phyloP scores from a whole-genome alignment of 495 filamentous ascomycete species.

The Podospora didyma region DNA sequence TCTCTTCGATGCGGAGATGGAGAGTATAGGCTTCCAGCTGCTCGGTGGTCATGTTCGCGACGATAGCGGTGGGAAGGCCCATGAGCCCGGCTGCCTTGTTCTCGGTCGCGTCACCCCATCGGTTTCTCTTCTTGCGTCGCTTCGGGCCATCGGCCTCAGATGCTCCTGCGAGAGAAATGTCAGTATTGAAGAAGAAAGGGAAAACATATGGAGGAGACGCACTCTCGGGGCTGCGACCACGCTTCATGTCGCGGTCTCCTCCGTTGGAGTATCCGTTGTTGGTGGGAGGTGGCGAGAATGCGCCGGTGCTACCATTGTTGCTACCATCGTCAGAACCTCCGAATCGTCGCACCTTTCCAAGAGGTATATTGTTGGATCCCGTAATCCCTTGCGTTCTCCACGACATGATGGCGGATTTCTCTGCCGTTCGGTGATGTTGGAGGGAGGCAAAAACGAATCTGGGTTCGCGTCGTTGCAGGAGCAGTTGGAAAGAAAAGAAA shows the following conservation, averaged over 20 bases:
- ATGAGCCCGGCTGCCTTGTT: slow-evolving; percentile 98
- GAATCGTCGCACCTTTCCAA: slow-evolving; percentile 84
- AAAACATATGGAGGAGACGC: slow-evolving; percentile 6
- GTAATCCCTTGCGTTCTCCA: slow-evolving; percentile 96
- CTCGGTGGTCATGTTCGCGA: slow-evolving; percentile 94
- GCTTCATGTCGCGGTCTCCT: slow-evolving; percentile 71
- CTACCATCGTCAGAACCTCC: slow-evolving; percentile 60
- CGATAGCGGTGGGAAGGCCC: slow-evolving; percentile 94
- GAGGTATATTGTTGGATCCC: slow-evolving; percentile 95
- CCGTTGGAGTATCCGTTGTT: slow-evolving; percentile 24
- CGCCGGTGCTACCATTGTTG: slow-evolving; percentile 36
- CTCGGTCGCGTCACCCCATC: slow-evolving; percentile 92
- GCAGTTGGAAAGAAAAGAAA: background rate
- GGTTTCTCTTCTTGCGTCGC: slow-evolving; percentile 93
- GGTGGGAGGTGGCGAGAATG: slow-evolving; percentile 6
- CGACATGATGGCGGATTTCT: slow-evolving; percentile 55
- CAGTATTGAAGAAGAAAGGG: background rate
- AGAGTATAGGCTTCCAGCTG: slow-evolving; percentile 95
- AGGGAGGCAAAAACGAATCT: background rate
- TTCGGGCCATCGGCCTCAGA: slow-evolving; percentile 65
- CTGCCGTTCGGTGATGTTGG: background rate
- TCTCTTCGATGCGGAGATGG: slow-evolving; percentile 95
- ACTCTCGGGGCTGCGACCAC: slow-evolving; percentile 51
- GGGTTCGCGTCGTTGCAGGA: background rate
- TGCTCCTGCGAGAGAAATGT: slow-evolving; percentile 15